phyloP scores from a whole-genome alignment of 345 rosid genomes.

The Reutealis trisperma region DNA sequence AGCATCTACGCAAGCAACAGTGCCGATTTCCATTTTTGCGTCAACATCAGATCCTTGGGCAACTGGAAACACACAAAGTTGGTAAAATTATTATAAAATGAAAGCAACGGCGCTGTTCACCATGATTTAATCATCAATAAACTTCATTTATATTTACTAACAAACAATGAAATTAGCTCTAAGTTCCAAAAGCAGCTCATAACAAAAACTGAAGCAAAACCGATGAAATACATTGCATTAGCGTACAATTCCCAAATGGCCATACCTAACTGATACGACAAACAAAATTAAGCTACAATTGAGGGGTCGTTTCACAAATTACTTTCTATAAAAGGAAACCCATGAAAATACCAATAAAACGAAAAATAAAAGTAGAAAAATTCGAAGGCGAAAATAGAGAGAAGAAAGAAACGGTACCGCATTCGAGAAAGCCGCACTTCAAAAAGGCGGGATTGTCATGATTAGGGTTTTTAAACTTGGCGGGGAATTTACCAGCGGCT shows the following conservation, averaged over 20 bases:
- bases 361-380: background rate
- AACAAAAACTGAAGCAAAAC: background rate
- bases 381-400: background rate
- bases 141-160: background rate
- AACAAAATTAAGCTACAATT: background rate
- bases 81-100: constrained; percentile 7
- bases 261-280: too few species aligned
- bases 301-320: background rate
- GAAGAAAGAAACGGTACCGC: constrained; percentile 42
- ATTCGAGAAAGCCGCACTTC: constrained; percentile 49
- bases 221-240: background rate
- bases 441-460: constrained; percentile 37
- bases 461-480: constrained; percentile 67
- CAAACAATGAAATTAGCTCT: background rate
- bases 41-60: constrained; percentile 36
- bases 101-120: background rate
- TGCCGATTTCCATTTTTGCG: constrained; percentile 26
- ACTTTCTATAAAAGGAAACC: background rate
- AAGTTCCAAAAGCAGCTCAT: too few species aligned
- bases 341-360: background rate
- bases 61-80: constrained; percentile 34
- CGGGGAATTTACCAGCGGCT: constrained; percentile 40
- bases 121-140: background rate
- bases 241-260: background rate
- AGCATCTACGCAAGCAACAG: constrained; percentile 40